A percentile compares a stretch with the other conserved stretches of the same genome.
These are phyloP conservation scores for Lepidium sativum DNA, from an alignment of 345 rosid genomes.

Conservation along the genomic window DNA sequence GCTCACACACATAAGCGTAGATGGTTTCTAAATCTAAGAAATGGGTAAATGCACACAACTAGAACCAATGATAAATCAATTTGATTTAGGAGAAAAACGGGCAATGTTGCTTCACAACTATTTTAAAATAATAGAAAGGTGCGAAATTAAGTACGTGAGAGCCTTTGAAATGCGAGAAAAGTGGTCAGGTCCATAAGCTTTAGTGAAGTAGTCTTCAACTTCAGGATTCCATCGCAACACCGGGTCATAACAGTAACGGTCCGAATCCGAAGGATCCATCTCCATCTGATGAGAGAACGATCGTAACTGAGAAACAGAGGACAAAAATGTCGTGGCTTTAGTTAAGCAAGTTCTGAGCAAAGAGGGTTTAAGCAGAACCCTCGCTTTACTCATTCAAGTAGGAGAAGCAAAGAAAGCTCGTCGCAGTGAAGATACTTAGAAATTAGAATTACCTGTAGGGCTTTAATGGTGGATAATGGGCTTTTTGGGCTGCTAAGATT, in stretches of 20 bases:
- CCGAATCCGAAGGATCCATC: constrained; percentile 49
- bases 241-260: constrained; percentile 77
- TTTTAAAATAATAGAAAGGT: not conserved
- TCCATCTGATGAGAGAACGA: constrained; percentile 8
- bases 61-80: not conserved
- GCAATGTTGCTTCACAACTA: not conserved
- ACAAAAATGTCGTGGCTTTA: constrained; percentile 15
- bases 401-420: not conserved
- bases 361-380: constrained; percentile 40
- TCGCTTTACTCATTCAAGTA: constrained; percentile 53
- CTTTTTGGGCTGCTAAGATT: not conserved
- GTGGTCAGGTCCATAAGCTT: constrained; percentile 69
- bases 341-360: not conserved
- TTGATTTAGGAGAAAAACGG: not conserved
- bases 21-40: not conserved
- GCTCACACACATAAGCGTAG: not conserved
- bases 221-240: constrained; percentile 68
- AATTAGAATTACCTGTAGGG: not conserved
- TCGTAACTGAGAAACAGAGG: constrained; percentile 16
- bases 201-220: constrained; percentile 70
- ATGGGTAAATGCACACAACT: not conserved
- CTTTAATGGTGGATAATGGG: constrained; percentile 19
- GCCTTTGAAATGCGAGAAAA: constrained; percentile 73
- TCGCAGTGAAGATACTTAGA: not conserved
- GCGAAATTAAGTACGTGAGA: constrained; percentile 41